Percentiles rank a stretch among this genome's conserved stretches.
These are phyloP conservation scores for Apiotrichum mycotoxinovorans DNA, from an alignment of 1,284 basidiomycete genomes.

Conservation along the genomic window DNA sequence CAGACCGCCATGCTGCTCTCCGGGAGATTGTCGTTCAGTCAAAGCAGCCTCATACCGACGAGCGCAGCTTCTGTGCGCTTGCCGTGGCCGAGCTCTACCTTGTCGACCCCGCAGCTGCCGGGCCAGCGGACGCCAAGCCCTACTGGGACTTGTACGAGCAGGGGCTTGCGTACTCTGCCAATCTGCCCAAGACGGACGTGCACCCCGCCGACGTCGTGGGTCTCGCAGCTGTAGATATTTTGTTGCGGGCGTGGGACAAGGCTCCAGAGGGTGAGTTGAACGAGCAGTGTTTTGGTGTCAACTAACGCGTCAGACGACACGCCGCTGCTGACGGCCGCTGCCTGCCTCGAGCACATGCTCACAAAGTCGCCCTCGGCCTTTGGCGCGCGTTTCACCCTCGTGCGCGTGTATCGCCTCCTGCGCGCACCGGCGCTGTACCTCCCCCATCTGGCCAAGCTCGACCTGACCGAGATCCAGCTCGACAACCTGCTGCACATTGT, in stretches of 20 bases:
- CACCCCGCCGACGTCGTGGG: slow-evolving; percentile 38
- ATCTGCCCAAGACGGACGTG: slow-evolving; percentile 38
- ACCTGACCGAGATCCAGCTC: slow-evolving; percentile 38
- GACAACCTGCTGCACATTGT: slow-evolving; percentile 36
- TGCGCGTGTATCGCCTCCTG: slow-evolving; percentile 33
- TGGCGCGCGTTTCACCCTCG: slow-evolving; percentile 30
- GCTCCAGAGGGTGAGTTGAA: neutral
- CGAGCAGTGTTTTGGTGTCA: neutral
- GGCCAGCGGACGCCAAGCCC: slow-evolving; percentile 11
- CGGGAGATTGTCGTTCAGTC: slow-evolving; percentile 8
- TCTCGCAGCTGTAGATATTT: slow-evolving; percentile 27
- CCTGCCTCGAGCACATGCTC: slow-evolving; percentile 25
- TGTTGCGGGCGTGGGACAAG: slow-evolving; percentile 23
- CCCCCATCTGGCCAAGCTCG: slow-evolving; percentile 21
- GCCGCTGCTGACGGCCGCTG: slow-evolving; percentile 23
- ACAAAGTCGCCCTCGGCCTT: slow-evolving; percentile 23
- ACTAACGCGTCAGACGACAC: slow-evolving; percentile 9
- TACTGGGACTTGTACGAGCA: slow-evolving; percentile 34
- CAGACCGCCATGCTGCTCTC: slow-evolving; percentile 4
- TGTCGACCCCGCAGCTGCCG: slow-evolving; percentile 8
- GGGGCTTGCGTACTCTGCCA: slow-evolving; percentile 33
- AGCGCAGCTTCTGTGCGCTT: slow-evolving; percentile 23
- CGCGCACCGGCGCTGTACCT: slow-evolving; percentile 25
- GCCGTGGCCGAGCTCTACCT: slow-evolving; percentile 29
- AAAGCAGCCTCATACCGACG: slow-evolving; percentile 21